Conservation (phyloP, 495 filamentous ascomycete genomes). For the Penicillium cinerascens region DNA sequence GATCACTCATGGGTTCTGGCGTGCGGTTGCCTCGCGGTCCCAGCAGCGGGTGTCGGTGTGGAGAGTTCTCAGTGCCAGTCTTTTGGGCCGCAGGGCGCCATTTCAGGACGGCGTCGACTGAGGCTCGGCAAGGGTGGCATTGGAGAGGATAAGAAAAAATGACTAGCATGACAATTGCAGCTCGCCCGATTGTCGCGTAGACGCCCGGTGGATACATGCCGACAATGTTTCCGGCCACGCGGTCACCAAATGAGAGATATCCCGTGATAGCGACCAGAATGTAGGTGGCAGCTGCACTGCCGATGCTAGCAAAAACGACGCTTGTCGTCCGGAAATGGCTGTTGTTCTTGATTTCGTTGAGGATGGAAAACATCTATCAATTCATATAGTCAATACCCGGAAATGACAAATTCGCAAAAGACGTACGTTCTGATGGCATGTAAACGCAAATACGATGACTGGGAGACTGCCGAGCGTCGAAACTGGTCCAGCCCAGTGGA, state of each 20-base stretch:
- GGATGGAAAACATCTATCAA: slow-evolving; percentile 90
- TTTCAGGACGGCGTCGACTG: slow-evolving; percentile 84
- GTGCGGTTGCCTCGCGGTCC: slow-evolving; percentile 32
- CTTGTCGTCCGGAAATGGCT: slow-evolving; percentile 74
- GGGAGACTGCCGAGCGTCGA: slow-evolving; percentile 81
- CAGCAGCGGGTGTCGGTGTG: slow-evolving; percentile 43
- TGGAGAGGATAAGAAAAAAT: slow-evolving; percentile 97
- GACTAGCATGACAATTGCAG: slow-evolving; percentile 93
- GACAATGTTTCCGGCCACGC: slow-evolving; percentile 86
- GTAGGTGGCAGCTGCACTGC: slow-evolving; percentile 74
- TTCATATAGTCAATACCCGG: not conserved
- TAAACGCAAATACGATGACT: slow-evolving; percentile 96
- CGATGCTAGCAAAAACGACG: slow-evolving; percentile 80
- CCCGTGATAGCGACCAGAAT: slow-evolving; percentile 91
- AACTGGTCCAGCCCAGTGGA: slow-evolving; percentile 75
- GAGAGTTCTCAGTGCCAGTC: slow-evolving; percentile 40
- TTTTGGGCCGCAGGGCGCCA: slow-evolving; percentile 67
- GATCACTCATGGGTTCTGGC: slow-evolving; percentile 68
- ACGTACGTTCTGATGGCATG: slow-evolving; percentile 93
- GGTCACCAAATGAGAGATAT: slow-evolving; percentile 89
- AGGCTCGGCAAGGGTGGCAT: slow-evolving; percentile 90
- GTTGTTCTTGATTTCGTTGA: slow-evolving; percentile 90
- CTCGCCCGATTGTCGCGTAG: slow-evolving; percentile 84
- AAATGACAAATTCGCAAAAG: slow-evolving; percentile 3
- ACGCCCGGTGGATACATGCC: slow-evolving; percentile 82